A percentile compares a stretch with the other conserved stretches of the same genome.
These are phyloP conservation scores for Pholiota adiposa DNA, from an alignment of 1,284 basidiomycete species.

Conservation along the genomic window DNA sequence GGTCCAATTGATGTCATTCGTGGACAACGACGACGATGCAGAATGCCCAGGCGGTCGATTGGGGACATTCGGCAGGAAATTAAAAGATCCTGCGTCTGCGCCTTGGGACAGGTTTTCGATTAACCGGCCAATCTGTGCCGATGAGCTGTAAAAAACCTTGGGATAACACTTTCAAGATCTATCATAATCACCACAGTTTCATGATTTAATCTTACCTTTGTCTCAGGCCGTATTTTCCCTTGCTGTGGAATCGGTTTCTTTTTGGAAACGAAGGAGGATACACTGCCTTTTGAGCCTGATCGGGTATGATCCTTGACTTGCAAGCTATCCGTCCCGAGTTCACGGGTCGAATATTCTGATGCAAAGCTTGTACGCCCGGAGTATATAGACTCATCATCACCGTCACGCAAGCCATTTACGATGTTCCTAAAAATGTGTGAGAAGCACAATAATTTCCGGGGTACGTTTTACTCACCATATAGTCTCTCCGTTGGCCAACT, in stretches of 20 bases:
- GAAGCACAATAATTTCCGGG: conserved; percentile 28
- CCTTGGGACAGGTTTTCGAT: conserved; percentile 80
- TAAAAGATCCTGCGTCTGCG: conserved; percentile 81
- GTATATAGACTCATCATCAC: conserved; percentile 72
- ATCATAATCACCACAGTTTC: conserved; percentile 15
- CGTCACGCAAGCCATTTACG: conserved; percentile 79
- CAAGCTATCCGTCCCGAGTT: conserved; percentile 56
- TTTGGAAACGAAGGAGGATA: conserved; percentile 61
- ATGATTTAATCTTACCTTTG: conserved; percentile 60
- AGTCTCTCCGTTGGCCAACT: conserved; percentile 81
- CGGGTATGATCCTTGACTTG: conserved; percentile 77
- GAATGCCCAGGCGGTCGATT: conserved; percentile 49
- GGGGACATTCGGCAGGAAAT: conserved; percentile 49
- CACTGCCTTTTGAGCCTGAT: conserved; percentile 68
- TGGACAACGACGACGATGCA: conserved; percentile 63
- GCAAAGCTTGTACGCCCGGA: conserved; percentile 69
- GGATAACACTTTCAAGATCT: conserved; percentile 14
- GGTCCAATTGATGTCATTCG: conserved; percentile 65
- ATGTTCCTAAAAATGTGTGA: conserved; percentile 60
- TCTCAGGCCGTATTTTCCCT: conserved; percentile 70
- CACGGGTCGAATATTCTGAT: conserved; percentile 70
- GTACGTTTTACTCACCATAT: conserved; percentile 63
- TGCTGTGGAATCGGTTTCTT: conserved; percentile 53
- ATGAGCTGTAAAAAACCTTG: conserved; percentile 80
- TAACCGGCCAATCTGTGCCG: conserved; percentile 77